phyloP scores from a whole-genome alignment of 495 filamentous ascomycete genomes.

The Aspergillus funiculosus region DNA sequence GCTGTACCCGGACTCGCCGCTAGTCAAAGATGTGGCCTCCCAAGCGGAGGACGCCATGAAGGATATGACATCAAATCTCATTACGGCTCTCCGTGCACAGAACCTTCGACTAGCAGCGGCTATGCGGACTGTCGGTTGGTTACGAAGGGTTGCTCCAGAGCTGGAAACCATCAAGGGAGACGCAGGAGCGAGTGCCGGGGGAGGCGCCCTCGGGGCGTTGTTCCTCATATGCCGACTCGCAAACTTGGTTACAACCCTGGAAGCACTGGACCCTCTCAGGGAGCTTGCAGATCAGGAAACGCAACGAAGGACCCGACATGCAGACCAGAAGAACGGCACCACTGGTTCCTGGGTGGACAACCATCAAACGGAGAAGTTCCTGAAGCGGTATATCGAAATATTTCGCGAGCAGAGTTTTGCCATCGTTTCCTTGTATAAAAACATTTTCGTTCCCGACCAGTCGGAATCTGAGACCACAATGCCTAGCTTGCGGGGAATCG shows the following conservation, averaged over 20 bases:
- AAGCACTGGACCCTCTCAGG: constrained; percentile 77
- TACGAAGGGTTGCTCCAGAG: constrained; percentile 80
- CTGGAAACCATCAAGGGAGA: constrained; percentile 49
- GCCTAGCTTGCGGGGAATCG: constrained; percentile 30
- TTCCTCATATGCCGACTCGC: constrained; percentile 83
- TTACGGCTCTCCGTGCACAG: constrained; percentile 66
- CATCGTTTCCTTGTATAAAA: constrained; percentile 86
- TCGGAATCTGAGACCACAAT: constrained; percentile 32
- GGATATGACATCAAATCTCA: constrained; percentile 79
- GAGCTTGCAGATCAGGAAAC: constrained; percentile 89
- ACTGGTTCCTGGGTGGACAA: constrained; percentile 59
- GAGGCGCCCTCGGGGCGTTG: constrained; percentile 69
- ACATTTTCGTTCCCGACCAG: constrained; percentile 66
- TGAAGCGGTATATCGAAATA: constrained; percentile 96
- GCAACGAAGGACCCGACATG: constrained; percentile 29
- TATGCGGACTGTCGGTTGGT: constrained; percentile 87
- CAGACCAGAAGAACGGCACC: constrained; percentile 22
- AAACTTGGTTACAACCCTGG: constrained; percentile 72
- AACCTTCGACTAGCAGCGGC: constrained; percentile 83
- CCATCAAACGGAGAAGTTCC: constrained; percentile 87
- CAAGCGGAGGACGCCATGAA: constrained; percentile 88
- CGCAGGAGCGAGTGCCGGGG: constrained; percentile 38
- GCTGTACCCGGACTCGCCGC: constrained; percentile 70
- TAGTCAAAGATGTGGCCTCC: constrained; percentile 63
- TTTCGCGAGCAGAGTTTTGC: constrained; percentile 97